A percentile compares a stretch with the other conserved stretches of the same genome.
phyloP scores from a whole-genome alignment of 495 filamentous ascomycete species.

The Xylaria cubensis region DNA sequence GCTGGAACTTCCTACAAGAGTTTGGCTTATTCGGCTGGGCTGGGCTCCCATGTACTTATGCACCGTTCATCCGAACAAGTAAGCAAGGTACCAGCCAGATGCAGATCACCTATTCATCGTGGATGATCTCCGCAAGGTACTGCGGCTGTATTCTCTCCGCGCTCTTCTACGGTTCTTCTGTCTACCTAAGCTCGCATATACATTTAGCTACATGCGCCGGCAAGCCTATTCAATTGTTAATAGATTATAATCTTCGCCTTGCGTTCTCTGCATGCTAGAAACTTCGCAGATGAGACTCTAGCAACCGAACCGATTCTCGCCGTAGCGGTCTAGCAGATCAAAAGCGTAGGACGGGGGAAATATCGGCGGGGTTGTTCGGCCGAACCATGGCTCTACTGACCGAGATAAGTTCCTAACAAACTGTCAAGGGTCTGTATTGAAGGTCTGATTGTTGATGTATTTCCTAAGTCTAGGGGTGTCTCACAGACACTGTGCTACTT shows the following conservation, averaged over 20 bases:
- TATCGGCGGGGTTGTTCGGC: not conserved
- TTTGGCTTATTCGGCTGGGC: slow-evolving; percentile 11
- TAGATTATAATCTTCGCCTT: too few relatives aligned
- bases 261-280: not conserved
- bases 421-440: too few relatives aligned
- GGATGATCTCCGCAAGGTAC: slow-evolving; percentile 26
- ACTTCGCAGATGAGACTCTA: not conserved
- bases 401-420: not conserved
- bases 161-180: not conserved
- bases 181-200: slow-evolving; percentile 1
- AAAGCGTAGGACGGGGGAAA: not conserved
- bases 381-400: not conserved
- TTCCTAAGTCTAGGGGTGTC: too few relatives aligned
- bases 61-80: slow-evolving; percentile 25
- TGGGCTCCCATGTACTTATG: slow-evolving; percentile 1
- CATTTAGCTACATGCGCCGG: not conserved
- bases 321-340: slow-evolving; percentile 9
- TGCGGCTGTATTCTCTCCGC: not conserved
- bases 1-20: slow-evolving; percentile 10
- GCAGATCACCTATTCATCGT: slow-evolving; percentile 23
- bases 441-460: too few relatives aligned
- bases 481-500: too few relatives aligned
- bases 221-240: not conserved
- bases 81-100: slow-evolving; percentile 29
- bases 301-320: not conserved